Evolutionary conservation across 2,329 filamentous ascomycete species (phyloP), one percentile per base, ranked within the genome.

Genomic region (Neofusicoccum laricinum): DNA sequence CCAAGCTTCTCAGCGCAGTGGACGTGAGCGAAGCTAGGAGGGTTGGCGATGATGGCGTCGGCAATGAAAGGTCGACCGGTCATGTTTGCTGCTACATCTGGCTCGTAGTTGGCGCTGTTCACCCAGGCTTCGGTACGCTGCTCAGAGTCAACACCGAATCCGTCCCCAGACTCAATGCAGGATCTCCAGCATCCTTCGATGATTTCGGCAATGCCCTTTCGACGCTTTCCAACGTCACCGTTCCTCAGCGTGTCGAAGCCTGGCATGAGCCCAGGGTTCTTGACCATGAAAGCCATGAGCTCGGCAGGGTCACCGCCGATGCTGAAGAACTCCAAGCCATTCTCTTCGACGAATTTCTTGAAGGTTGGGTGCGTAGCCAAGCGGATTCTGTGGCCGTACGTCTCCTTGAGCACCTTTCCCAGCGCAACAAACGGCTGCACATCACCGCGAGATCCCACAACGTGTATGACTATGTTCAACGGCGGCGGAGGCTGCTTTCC

Each of bases 131-230:
- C 84, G 12, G 88, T 73, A 5, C 82, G 78, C 69, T 84, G 78
- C 71, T 85, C 80, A 64, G 85, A 69, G 75, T 80, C 53, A 74
- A 83, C 15, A 75, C 82, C 73, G 34, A 77, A 67, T 0, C 91
- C 91, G 71, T 94, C 84, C 1, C 91, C 91, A 4, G 88, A 85
- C 76, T 96, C 90, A 68, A 92, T 89, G 72, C 92, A 96, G 0
- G 91, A 92, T 69, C 89, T 83, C 93, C 93, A 97, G 71, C 91
- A 95, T 0, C 93, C 92, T 25, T 90, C 80, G n/a, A 97, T 79
- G 67, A 95, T 93, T 66, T 92, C 85, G 65, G 88, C 86, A 67
- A 96, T 92, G 15, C 90, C 90, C 67, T 85, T 87, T 34, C 92
- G 84, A 34, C 91, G 83, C 75, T 88, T 90, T 46, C 85, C 88